A percentile compares a stretch with the other conserved stretches of the same genome.
Evolutionary conservation across 495 filamentous ascomycete species (phyloP).

Genomic region (Amphirosellinia nigrospora): DNA sequence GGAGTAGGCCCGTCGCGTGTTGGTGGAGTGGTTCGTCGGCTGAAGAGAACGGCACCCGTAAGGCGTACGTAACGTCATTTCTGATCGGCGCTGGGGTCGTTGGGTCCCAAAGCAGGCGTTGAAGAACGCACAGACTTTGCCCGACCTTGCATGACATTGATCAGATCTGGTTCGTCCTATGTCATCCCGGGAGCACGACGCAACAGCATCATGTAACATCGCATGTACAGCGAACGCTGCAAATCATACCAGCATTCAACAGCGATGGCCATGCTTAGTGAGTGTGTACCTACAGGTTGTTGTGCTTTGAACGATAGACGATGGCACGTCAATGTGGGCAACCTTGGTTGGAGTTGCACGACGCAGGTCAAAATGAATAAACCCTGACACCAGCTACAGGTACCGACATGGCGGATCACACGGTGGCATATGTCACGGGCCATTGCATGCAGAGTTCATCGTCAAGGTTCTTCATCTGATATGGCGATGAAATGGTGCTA

Average conservation of each 20-base stretch:
- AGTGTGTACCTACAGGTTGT: background rate
- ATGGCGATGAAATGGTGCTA: background rate
- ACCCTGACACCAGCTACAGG: conserved; percentile 9
- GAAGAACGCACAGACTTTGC: conserved; percentile 12
- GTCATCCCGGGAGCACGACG: conserved; percentile 23
- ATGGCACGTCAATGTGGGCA: conserved; percentile 19
- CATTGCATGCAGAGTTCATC: background rate
- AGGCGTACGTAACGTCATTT: conserved; percentile 34
- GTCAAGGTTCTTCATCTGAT: background rate
- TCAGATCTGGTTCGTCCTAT: conserved; percentile 52
- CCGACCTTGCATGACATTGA: conserved; percentile 32
- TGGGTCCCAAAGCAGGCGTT: background rate
- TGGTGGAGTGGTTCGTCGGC: conserved; percentile 18
- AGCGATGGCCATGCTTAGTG: background rate
- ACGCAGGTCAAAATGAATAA: conserved; percentile 14
- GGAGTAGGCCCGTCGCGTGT: conserved; percentile 22
- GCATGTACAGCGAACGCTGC: conserved; percentile 8
- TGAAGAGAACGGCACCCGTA: conserved; percentile 13
- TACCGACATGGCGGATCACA: conserved; percentile 22
- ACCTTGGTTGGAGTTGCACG: conserved; percentile 3
- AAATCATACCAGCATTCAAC: conserved; percentile 16
- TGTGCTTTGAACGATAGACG: background rate
- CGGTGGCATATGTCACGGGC: background rate
- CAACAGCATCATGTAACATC: conserved; percentile 21
- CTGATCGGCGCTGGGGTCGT: conserved; percentile 33